Evolutionary conservation across 1,139 yeast genomes (phyloP).

Genomic region (Saccharomyces hybrid): DNA sequence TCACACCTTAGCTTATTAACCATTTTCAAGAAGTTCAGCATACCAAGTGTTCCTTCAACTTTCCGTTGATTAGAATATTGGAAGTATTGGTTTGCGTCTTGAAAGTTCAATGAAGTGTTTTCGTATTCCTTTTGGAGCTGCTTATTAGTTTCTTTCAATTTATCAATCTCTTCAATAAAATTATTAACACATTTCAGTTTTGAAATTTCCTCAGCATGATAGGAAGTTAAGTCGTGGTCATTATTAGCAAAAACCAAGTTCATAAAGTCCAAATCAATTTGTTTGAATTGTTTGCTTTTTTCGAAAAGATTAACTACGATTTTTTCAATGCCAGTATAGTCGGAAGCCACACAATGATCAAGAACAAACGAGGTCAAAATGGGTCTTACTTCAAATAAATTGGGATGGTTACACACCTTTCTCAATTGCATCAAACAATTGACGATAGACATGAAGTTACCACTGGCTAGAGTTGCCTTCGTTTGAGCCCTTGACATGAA

Average conservation of each 20-base stretch:
- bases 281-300: conserved; percentile 24
- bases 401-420: conserved; percentile 97
- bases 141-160: conserved; percentile 28
- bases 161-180: conserved; percentile 39
- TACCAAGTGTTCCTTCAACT: conserved; percentile 44
- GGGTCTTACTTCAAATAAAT: conserved; percentile 91
- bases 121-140: conserved; percentile 26
- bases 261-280: conserved; percentile 48
- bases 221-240: conserved; percentile 41
- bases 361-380: conserved; percentile 83
- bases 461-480: conserved; percentile 85
- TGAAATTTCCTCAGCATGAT: conserved; percentile 42
- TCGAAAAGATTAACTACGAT: conserved; percentile 39
- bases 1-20: conserved; percentile 58
- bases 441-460: conserved; percentile 88
- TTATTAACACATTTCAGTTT: conserved; percentile 42
- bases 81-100: conserved; percentile 51
- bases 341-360: conserved; percentile 52
- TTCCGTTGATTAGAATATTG: conserved; percentile 46
- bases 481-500: conserved; percentile 97
- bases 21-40: conserved; percentile 51
- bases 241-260: conserved; percentile 51
- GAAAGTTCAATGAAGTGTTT: conserved; percentile 24
- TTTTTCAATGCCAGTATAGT: conserved; percentile 41
- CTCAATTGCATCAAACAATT: conserved; percentile 97